phyloP scores from a whole-genome alignment of 2,329 filamentous ascomycete genomes.

The Ophiostoma novo-ulmi region DNA sequence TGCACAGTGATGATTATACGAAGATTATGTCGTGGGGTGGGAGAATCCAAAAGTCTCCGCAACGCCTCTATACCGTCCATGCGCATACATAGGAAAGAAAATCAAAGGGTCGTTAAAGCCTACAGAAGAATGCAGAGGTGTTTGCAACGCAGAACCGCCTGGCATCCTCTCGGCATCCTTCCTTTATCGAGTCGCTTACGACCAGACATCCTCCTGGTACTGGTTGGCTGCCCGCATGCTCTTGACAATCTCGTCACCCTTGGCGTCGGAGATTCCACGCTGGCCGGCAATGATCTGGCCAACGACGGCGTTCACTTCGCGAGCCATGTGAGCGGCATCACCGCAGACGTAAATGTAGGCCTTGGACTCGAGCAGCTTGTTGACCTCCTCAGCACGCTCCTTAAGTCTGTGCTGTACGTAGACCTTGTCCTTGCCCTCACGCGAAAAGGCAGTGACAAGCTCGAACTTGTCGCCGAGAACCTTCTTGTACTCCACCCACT shows the following conservation, averaged over 20 bases:
- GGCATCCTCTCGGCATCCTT: too few species aligned
- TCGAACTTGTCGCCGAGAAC: conserved; percentile 83
- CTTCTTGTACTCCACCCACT: conserved; percentile 88
- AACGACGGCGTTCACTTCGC: conserved; percentile 84
- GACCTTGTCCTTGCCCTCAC: conserved; percentile 79
- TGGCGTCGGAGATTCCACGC: conserved; percentile 73
- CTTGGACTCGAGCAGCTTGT: conserved; percentile 76
- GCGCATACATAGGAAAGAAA: conserved; percentile 12
- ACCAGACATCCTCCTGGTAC: conserved; percentile 85
- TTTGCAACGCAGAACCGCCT: background rate
- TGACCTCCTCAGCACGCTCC: conserved; percentile 77
- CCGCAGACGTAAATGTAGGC: conserved; percentile 98
- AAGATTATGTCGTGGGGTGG: background rate
- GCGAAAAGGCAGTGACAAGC: conserved; percentile 91
- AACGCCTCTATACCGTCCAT: conserved; percentile 8
- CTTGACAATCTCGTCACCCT: conserved; percentile 96
- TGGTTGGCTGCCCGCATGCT: conserved; percentile 90
- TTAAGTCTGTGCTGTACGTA: conserved; percentile 93
- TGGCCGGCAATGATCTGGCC: conserved; percentile 81
- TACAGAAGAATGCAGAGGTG: background rate
- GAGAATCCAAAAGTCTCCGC: background rate
- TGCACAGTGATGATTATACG: conserved; percentile 1
- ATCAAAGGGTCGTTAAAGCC: background rate
- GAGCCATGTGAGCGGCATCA: conserved; percentile 94
- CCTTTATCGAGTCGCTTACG: conserved; percentile 38